Conservation (phyloP, 2,329 filamentous ascomycete species). For the Colletotrichum paranaense region DNA sequence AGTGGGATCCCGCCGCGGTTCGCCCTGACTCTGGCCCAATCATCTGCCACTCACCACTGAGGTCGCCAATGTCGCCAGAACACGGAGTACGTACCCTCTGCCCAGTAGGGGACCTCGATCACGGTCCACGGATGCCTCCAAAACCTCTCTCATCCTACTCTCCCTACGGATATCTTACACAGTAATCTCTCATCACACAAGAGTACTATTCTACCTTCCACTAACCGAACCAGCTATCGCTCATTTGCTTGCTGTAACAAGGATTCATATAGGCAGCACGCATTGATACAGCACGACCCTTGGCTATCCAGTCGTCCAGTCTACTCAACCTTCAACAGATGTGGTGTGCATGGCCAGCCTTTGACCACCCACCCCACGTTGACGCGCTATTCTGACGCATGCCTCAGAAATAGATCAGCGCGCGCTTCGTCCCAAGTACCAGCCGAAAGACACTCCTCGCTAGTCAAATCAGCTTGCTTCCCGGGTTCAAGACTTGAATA, state of each 20-base stretch:
- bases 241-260: too few relatives aligned
- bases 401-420: conserved; percentile 31
- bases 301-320: not conserved
- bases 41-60: not conserved
- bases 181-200: too few relatives aligned
- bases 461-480: conserved; percentile 11
- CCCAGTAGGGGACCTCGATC: not conserved
- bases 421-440: conserved; percentile 31
- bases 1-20: conserved; percentile 17
- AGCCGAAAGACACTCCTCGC: not conserved
- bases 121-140: not conserved
- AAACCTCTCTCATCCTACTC: too few relatives aligned
- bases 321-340: not conserved
- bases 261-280: too few relatives aligned
- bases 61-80: not conserved
- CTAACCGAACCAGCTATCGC: too few relatives aligned
- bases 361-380: not conserved
- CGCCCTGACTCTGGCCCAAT: conserved; percentile 27
- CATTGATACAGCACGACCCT: not conserved
- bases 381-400: conserved; percentile 15
- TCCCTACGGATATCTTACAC: too few relatives aligned
- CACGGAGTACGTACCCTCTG: not conserved
- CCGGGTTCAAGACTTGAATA: conserved; percentile 1
- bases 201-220: too few relatives aligned
- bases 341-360: not conserved